A percentile compares a stretch with the other conserved stretches of the same genome.
phyloP scores from a whole-genome alignment of 163 green algal genomes.

The Volvox carteri region DNA sequence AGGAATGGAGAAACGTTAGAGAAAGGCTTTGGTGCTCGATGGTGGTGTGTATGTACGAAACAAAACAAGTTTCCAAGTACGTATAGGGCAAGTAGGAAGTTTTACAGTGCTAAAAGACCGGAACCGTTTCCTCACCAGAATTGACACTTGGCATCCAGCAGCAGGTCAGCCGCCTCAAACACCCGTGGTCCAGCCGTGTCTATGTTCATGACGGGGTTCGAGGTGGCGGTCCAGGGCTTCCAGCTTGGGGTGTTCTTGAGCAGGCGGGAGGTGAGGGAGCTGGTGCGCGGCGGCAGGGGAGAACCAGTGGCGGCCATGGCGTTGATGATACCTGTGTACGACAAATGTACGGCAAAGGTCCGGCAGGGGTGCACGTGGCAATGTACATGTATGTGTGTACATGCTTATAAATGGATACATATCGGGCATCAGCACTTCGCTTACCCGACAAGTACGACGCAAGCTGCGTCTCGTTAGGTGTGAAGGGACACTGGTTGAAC shows the following conservation, averaged over 20 bases:
- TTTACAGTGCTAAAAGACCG: too few species aligned
- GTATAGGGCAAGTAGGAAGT: too few species aligned
- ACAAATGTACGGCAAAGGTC: neutral
- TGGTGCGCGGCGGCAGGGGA: neutral
- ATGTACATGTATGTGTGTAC: too few species aligned
- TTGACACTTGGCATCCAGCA: constrained; percentile 5
- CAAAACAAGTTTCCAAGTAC: too few species aligned
- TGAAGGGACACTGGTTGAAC: neutral
- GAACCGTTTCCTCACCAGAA: neutral
- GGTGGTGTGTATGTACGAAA: too few species aligned
- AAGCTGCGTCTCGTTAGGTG: neutral
- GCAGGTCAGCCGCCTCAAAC: neutral
- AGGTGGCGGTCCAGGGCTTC: neutral
- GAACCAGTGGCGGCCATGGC: constrained; percentile 9
- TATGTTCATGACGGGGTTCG: neutral
- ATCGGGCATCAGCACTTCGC: too few species aligned
- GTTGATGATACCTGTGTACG: constrained; percentile 12
- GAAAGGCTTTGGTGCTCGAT: too few species aligned
- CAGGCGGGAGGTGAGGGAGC: neutral
- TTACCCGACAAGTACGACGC: neutral
- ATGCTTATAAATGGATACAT: too few species aligned
- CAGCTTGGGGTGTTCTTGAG: neutral
- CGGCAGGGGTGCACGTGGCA: too few species aligned
- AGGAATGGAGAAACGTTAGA: too few species aligned
- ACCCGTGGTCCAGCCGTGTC: neutral